These are phyloP conservation scores for Sporothrix humicola DNA, from an alignment of 2,329 filamentous ascomycete genomes.

Conservation along the genomic window DNA sequence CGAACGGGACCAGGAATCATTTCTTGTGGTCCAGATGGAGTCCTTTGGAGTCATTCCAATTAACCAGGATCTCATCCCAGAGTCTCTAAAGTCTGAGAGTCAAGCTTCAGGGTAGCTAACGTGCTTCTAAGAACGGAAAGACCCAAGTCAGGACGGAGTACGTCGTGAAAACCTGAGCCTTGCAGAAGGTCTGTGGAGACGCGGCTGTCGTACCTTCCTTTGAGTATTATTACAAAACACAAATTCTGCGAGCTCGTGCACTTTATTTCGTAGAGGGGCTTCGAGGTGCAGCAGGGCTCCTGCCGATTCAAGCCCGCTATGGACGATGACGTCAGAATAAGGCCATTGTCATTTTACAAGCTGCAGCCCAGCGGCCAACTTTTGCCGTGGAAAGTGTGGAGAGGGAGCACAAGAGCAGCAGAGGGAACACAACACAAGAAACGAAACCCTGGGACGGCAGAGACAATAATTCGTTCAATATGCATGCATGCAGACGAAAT, in stretches of 20 bases:
- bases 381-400: conserved; percentile 1
- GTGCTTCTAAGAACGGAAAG: background rate
- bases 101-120: background rate
- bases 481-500: background rate
- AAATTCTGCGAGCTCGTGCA: background rate
- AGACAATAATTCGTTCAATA: background rate
- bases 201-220: background rate
- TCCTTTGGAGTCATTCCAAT: too few relatives aligned
- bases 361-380: conserved; percentile 17
- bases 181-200: conserved; percentile 10
- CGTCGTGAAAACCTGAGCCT: too few relatives aligned
- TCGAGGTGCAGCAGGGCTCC: background rate
- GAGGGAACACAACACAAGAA: too few relatives aligned
- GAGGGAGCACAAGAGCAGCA: too few relatives aligned
- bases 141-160: background rate
- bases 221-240: background rate
- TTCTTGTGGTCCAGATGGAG: too few relatives aligned
- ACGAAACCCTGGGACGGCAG: background rate
- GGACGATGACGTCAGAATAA: conserved; percentile 34
- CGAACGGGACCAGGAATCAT: too few relatives aligned
- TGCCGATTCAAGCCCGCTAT: background rate
- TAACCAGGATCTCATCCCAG: too few relatives aligned
- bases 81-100: too few relatives aligned
- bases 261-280: background rate
- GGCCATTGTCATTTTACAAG: conserved; percentile 27